A percentile compares a stretch with the other conserved stretches of the same genome.
These are phyloP conservation scores for Kuraishia ogatae DNA, from an alignment of 805 yeast species.

Conservation along the genomic window DNA sequence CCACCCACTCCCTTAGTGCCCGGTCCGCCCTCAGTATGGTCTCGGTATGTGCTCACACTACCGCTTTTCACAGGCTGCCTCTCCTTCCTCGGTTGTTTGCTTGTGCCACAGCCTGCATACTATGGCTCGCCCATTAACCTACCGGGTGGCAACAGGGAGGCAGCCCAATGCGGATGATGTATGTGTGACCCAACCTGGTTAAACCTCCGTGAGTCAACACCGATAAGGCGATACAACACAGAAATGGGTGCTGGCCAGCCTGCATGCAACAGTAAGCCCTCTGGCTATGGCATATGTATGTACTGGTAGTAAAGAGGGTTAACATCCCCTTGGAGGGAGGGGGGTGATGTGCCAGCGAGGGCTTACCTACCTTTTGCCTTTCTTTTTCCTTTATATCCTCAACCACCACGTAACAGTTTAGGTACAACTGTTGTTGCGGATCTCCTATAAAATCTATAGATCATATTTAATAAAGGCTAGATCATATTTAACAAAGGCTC, in stretches of 20 bases:
- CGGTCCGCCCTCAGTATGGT: not conserved
- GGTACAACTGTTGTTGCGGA: no score
- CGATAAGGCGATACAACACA: not conserved
- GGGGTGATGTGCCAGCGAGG: not conserved
- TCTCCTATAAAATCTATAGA: not conserved
- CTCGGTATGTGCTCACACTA: not conserved
- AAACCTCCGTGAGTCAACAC: not conserved
- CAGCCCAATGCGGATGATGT: not conserved
- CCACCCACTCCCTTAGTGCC: no score
- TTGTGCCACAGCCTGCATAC: not conserved
- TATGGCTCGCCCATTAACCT: not conserved
- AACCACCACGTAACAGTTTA: not conserved
- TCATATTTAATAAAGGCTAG: not conserved
- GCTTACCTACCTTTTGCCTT: not conserved
- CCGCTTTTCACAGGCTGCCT: not conserved
- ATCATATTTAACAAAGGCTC: not conserved
- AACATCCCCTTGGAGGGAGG: not conserved
- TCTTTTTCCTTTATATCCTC: not conserved
- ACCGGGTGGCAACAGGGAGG: not conserved
- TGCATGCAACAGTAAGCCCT: not conserved
- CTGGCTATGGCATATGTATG: not conserved
- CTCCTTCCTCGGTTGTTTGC: not conserved
- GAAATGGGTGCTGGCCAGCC: not conserved
- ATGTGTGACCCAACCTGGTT: not conserved
- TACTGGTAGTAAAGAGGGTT: not conserved